Evolutionary conservation across 2,329 filamentous ascomycete species (phyloP).

Genomic region (Pseudogymnoascus sp.): DNA sequence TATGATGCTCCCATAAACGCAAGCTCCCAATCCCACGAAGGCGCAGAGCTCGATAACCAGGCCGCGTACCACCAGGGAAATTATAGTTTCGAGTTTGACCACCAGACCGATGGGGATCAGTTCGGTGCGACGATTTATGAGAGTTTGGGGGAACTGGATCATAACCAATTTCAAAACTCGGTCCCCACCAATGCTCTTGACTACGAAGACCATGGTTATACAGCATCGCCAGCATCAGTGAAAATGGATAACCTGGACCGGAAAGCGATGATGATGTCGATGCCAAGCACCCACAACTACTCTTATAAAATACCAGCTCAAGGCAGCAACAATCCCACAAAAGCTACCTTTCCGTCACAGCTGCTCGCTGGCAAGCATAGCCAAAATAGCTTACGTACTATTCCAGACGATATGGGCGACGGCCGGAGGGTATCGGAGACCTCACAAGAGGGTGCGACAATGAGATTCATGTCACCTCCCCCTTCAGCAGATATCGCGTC

Average conservation of each 20-base stretch:
- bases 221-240: neutral
- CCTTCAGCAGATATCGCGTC: constrained; percentile 13
- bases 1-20: constrained; percentile 4
- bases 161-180: neutral
- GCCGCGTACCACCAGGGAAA: neutral
- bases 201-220: neutral
- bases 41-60: constrained; percentile 2
- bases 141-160: neutral
- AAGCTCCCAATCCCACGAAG: neutral
- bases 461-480: constrained; percentile 14
- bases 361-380: neutral
- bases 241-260: neutral
- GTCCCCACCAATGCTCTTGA: neutral
- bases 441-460: neutral
- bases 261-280: constrained; percentile 5
- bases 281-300: neutral
- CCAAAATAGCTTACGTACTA: neutral
- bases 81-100: neutral
- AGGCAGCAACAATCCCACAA: neutral
- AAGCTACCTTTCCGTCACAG: constrained; percentile 3
- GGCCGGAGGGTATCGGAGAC: neutral
- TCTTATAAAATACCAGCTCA: neutral
- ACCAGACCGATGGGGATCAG: neutral
- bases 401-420: neutral
- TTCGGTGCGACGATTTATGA: neutral